Conservation (phyloP, 1,284 basidiomycete genomes). For the Irpex lacteus region DNA sequence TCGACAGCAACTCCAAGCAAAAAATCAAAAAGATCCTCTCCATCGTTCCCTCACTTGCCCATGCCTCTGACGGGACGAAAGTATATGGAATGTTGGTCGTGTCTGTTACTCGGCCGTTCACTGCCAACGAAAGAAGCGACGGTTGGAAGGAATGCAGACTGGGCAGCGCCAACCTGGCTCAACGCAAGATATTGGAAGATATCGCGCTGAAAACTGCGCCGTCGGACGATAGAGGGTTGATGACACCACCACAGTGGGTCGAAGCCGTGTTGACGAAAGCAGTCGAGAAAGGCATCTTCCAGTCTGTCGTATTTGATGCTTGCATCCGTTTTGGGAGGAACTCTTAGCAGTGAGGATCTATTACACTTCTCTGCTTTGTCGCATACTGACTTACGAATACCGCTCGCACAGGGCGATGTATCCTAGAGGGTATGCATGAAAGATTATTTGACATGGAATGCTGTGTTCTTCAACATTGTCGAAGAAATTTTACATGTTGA, state of each 20-base stretch:
- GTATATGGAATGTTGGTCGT: neutral
- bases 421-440: neutral
- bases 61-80: no score
- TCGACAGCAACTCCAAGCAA: neutral
- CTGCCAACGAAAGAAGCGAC: neutral
- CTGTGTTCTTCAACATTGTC: no score
- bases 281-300: neutral
- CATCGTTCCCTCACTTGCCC: neutral
- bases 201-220: neutral
- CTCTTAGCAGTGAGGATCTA: neutral
- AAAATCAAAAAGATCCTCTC: neutral
- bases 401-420: neutral
- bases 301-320: neutral
- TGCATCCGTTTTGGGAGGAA: neutral
- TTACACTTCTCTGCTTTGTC: neutral
- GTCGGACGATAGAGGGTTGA: neutral
- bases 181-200: neutral
- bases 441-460: no score
- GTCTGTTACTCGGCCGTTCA: neutral
- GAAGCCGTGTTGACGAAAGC: neutral
- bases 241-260: neutral
- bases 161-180: neutral
- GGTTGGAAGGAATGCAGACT: neutral
- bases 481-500: no score
- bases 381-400: neutral